A percentile compares a stretch with the other conserved stretches of the same genome.
These are phyloP conservation scores for Aspergillus sp. DNA, from an alignment of 2,329 filamentous ascomycete genomes.

Conservation along the genomic window DNA sequence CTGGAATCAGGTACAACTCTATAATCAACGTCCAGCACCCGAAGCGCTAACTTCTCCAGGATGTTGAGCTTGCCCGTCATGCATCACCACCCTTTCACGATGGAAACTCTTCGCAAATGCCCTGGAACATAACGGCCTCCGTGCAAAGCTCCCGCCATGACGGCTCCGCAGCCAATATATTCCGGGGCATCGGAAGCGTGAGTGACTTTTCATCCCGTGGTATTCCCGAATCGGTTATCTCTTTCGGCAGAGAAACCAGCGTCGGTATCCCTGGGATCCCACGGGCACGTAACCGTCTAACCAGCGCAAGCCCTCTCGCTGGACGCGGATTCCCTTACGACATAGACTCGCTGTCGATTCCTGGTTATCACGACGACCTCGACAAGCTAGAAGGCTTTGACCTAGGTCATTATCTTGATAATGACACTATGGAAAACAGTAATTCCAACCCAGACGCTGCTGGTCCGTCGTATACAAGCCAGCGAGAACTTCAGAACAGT, in stretches of 20 bases:
- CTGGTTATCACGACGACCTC: conserved; percentile 23
- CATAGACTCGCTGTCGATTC: conserved; percentile 25
- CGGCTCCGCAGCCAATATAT: conserved; percentile 30
- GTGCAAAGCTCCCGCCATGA: conserved; percentile 53
- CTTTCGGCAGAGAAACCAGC: conserved; percentile 13
- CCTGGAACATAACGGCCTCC: conserved; percentile 65
- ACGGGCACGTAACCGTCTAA: conserved; percentile 52
- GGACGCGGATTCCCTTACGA: conserved; percentile 46
- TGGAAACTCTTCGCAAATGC: conserved; percentile 64
- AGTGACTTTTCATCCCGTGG: conserved; percentile 34
- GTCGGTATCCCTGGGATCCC: conserved; percentile 26
- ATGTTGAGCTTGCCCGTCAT: conserved; percentile 69
- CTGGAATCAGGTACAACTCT: conserved; percentile 34
- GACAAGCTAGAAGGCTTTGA: conserved; percentile 28
- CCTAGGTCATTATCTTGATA: conserved; percentile 34
- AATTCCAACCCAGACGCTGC: conserved; percentile 14
- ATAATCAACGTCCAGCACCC: neutral
- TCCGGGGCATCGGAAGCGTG: conserved; percentile 35
- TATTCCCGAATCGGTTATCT: conserved; percentile 19
- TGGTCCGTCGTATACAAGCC: conserved; percentile 32
- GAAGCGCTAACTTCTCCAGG: conserved; percentile 28
- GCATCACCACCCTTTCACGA: conserved; percentile 67
- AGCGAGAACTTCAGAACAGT: conserved; percentile 29
- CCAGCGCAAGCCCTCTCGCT: conserved; percentile 62
- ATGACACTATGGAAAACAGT: conserved; percentile 27